phyloP scores from a whole-genome alignment of 257 asterid genomes.

The Capsicum rhomboideum region DNA sequence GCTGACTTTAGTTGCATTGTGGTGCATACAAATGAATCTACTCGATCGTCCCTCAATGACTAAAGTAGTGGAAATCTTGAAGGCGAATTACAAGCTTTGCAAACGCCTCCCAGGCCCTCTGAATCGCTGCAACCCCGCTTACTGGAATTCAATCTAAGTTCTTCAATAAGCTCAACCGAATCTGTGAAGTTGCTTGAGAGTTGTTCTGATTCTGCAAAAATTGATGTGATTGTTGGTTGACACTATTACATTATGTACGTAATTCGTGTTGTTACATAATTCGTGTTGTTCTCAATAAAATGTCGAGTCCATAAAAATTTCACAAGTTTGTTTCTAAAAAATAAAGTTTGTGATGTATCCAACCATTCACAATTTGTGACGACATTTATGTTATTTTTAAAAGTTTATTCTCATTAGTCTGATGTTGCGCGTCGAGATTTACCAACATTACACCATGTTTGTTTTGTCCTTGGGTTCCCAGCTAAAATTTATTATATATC shows the following conservation, averaged over 20 bases:
- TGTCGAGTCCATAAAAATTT: background rate
- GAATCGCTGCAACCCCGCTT: background rate
- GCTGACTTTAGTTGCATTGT: constrained; percentile 4
- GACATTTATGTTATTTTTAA: no score
- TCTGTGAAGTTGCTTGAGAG: background rate
- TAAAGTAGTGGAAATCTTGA: constrained; percentile 9
- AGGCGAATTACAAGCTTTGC: background rate
- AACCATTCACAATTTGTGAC: no score
- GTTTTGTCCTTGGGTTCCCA: no score
- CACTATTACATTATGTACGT: background rate
- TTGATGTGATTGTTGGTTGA: background rate
- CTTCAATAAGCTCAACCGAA: background rate
- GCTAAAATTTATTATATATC: no score
- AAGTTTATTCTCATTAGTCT: no score
- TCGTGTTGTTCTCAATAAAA: background rate
- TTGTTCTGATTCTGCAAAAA: background rate
- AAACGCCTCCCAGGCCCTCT: constrained; percentile 11
- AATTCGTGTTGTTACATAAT: no score
- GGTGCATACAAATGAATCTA: constrained; percentile 22
- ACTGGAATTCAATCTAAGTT: background rate
- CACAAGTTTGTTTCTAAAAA: background rate
- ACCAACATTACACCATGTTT: no score
- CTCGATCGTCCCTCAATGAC: constrained; percentile 12
- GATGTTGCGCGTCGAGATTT: no score
- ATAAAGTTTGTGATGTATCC: background rate